Conservation (phyloP, 169 alveolate genomes). For the Amoebophrya sp. region DNA sequence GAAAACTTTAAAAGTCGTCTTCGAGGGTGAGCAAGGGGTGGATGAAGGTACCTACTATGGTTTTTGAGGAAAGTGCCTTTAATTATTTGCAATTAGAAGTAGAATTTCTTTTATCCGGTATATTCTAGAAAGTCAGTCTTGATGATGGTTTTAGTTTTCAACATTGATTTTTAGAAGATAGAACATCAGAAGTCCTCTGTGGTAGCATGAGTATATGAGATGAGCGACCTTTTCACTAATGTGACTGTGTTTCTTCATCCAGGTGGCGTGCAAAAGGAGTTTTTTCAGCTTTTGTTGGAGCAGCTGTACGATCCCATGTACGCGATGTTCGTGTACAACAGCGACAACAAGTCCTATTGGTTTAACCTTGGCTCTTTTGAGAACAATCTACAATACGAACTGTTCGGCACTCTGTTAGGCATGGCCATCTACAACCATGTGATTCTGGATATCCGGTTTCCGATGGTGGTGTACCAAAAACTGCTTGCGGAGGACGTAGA, state of each 20-base stretch:
- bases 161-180: too few species aligned
- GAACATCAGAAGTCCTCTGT: too few species aligned
- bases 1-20: constrained; percentile 33
- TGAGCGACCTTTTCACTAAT: too few species aligned
- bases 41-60: too few species aligned
- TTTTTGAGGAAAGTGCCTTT: too few species aligned
- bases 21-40: constrained; percentile 76
- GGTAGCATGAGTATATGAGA: too few species aligned
- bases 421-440: constrained; percentile 72
- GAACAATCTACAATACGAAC: constrained; percentile 64
- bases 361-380: constrained; percentile 68
- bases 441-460: constrained; percentile 71
- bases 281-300: constrained; percentile 65
- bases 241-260: too few species aligned
- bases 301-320: constrained; percentile 67
- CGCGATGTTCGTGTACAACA: constrained; percentile 71
- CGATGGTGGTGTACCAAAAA: constrained; percentile 69
- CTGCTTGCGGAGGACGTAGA: constrained; percentile 42
- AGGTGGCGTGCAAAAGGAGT: constrained; percentile 81
- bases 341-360: constrained; percentile 64
- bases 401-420: constrained; percentile 73
- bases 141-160: too few species aligned
- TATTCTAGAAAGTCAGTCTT: too few species aligned
- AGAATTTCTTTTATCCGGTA: too few species aligned
- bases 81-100: too few species aligned